These are phyloP conservation scores for Neurospora sp. DNA, from an alignment of 2,329 filamentous ascomycete species.

Conservation along the genomic window DNA sequence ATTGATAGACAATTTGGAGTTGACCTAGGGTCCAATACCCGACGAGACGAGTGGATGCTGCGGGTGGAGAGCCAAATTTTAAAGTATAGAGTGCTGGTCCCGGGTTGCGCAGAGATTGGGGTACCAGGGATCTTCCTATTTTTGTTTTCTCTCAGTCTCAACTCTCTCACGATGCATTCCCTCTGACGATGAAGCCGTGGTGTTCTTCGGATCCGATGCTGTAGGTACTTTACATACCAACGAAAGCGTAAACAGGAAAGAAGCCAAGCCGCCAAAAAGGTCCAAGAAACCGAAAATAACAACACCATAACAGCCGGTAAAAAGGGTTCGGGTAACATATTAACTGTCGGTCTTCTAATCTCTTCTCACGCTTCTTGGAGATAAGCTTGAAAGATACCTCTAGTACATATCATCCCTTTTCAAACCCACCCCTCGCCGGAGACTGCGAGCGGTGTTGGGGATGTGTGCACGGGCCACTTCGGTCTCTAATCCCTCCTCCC, in stretches of 20 bases:
- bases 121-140: neutral
- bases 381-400: neutral
- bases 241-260: neutral
- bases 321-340: neutral
- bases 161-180: neutral
- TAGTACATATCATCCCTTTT: neutral
- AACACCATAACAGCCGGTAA: neutral
- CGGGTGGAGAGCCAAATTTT: neutral
- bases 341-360: neutral
- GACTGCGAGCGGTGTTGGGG: neutral
- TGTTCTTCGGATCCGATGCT: neutral
- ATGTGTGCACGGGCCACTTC: neutral
- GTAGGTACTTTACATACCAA: neutral
- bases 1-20: neutral
- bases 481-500: neutral
- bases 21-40: neutral
- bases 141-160: neutral
- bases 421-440: neutral
- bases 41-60: neutral
- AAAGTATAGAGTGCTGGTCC: neutral
- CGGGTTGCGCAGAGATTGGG: neutral
- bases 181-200: neutral
- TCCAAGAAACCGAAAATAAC: neutral
- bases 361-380: neutral
- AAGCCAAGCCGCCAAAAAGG: neutral